phyloP scores from a whole-genome alignment of 1,139 yeast species.

The Fermentozyma sake region DNA sequence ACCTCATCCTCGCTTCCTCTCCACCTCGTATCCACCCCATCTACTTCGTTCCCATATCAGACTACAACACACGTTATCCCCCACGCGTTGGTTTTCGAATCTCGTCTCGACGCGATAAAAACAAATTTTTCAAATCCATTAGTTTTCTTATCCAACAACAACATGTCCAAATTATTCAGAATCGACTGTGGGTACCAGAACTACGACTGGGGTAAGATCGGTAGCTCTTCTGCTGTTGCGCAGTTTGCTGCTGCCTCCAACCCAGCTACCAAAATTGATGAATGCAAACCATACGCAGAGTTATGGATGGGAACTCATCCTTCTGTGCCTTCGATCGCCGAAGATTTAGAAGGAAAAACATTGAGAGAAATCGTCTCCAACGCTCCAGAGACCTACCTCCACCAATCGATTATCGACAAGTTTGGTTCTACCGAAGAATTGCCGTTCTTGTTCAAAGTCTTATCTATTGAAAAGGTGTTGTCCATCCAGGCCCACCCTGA shows the following conservation, averaged over 20 bases:
- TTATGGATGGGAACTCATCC: constrained; percentile 99
- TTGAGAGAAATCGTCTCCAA: constrained; percentile 62
- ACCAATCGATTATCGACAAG: constrained; percentile 52
- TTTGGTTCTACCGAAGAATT: constrained; percentile 69
- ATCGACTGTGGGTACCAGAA: constrained; percentile 60
- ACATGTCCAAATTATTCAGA: constrained; percentile 28
- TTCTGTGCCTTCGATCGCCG: constrained; percentile 74
- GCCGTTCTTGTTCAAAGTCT: constrained; percentile 90
- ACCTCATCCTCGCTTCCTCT: too few relatives aligned
- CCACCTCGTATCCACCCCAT: too few relatives aligned
- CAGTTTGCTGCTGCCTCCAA: constrained; percentile 73
- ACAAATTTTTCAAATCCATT: not conserved
- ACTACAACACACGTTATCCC: too few relatives aligned
- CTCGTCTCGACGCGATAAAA: constrained; percentile 1
- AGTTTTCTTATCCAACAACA: not conserved
- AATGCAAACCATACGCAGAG: constrained; percentile 78
- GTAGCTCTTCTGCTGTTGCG: constrained; percentile 83
- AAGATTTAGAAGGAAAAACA: constrained; percentile 43
- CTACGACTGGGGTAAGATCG: constrained; percentile 87
- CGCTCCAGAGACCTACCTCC: constrained; percentile 59
- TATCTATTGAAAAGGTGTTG: constrained; percentile 87
- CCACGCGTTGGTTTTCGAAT: too few relatives aligned
- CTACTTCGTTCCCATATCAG: too few relatives aligned
- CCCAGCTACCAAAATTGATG: constrained; percentile 58
- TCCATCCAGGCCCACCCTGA: constrained; percentile 98